Evolutionary conservation across 805 yeast genomes (phyloP), one percentile per base, ranked within the genome.

Genomic region (Cyberlindnera lachancei): DNA sequence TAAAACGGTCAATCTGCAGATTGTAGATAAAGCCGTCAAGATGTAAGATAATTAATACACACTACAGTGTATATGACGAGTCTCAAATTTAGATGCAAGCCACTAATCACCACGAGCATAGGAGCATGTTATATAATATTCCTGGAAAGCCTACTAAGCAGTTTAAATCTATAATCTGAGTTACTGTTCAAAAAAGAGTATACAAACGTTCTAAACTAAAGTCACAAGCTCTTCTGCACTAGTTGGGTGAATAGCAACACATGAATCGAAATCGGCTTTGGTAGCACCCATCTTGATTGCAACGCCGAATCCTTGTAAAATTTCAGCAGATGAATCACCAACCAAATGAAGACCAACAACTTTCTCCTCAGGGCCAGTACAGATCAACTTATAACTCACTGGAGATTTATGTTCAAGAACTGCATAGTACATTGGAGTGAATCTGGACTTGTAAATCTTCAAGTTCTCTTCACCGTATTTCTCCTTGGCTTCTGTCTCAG

Each of bases 261-360:
- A 84, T 57, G 66, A 77, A 62, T 92, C 99, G 45, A 92, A 92
- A 58, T 92, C 96, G 28, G 74, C 75, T 68, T 92, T 92, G 23
- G 99, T 92, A 25, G 98, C 98, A 21, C 99, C 99, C 98, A 92
- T 92, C 65, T 88, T 88, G 43, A 92, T 66, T 31, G 98, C 98
- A 34, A 88, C 98, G 38, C 97, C 98, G 52, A 92, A 92, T 23
- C 98, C 99, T 68, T 92, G 99, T 49, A 92, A 70, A 37, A 92
- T 88, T 61, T 92, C 99, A 20, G 95, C 76, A 32, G 92, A 75
- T 7, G 74, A 62, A 52, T 88, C 97, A 40, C 99, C 99, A 45
- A 88, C 83, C 35, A 92, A 61, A 59, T 92, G 98, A 46, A 92
- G 64, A 18, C 99, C 99, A 40, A 92, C 94, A 35, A 92, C 95